phyloP scores from a whole-genome alignment of 1,284 basidiomycete species.

The Cutaneotrichosporon cutaneum region DNA sequence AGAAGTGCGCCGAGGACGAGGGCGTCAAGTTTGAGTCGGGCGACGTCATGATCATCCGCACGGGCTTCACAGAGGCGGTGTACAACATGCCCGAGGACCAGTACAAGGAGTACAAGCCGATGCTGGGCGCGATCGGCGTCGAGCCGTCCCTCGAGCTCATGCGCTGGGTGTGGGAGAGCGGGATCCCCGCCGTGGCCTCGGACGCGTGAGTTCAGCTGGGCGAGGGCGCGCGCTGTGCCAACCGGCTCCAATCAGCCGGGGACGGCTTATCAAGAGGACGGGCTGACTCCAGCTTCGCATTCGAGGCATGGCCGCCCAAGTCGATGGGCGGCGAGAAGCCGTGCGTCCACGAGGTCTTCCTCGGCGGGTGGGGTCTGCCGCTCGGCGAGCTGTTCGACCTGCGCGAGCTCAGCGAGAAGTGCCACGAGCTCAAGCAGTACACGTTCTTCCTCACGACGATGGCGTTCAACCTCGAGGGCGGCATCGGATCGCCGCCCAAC shows the following conservation, averaged over 20 bases:
- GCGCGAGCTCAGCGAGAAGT: conserved; percentile 46
- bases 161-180: conserved; percentile 54
- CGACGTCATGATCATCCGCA: conserved; percentile 51
- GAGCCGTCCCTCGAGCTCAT: conserved; percentile 40
- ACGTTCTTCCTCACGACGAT: conserved; percentile 53
- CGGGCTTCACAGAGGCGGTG: conserved; percentile 50
- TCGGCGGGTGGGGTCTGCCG: conserved; percentile 43
- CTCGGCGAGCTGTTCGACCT: conserved; percentile 56
- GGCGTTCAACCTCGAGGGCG: conserved; percentile 52
- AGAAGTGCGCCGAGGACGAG: conserved; percentile 31
- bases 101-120: conserved; percentile 6
- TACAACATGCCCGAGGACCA: conserved; percentile 15
- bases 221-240: no score
- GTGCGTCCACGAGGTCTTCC: conserved; percentile 38
- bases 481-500: conserved; percentile 54
- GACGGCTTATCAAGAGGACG: no score
- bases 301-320: conserved; percentile 34
- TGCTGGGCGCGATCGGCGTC: conserved; percentile 31
- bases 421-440: conserved; percentile 43
- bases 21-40: conserved; percentile 39
- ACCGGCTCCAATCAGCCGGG: no score
- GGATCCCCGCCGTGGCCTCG: conserved; percentile 53
- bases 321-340: conserved; percentile 1
- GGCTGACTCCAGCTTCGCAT: conserved; percentile 31
- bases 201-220: conserved; percentile 44